Evolutionary conservation across 208 protist species (phyloP).

Genomic region (Leptomonas pyrrhocoris): DNA sequence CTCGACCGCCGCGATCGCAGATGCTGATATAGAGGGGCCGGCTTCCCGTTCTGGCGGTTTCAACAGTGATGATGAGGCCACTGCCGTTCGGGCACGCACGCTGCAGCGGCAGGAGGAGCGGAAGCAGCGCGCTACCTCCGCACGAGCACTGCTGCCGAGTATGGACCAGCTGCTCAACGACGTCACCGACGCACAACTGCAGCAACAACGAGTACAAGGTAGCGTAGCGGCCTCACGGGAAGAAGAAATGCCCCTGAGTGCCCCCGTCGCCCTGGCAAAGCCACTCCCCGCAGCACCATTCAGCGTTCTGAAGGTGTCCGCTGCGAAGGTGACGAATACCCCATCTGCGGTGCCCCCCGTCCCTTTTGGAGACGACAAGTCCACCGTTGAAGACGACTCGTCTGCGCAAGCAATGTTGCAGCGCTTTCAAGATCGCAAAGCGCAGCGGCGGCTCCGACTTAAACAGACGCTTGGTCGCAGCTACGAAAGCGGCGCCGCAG

Average conservation of each 20-base stretch:
- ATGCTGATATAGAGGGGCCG: background rate
- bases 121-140: constrained; percentile 38
- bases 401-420: constrained; percentile 34
- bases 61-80: constrained; percentile 15
- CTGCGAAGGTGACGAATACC: too few species aligned
- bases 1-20: background rate
- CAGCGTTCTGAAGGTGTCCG: too few species aligned
- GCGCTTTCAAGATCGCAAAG: constrained; percentile 34
- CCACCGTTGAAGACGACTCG: constrained; percentile 10
- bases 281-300: too few species aligned
- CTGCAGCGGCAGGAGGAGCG: constrained; percentile 54
- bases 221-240: too few species aligned
- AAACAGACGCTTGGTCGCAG: constrained; percentile 28
- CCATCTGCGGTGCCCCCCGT: too few species aligned
- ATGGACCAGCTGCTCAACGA: constrained; percentile 38
- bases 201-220: background rate
- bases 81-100: constrained; percentile 37
- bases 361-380: too few species aligned
- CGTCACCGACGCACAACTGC: constrained; percentile 2
- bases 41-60: background rate
- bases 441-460: constrained; percentile 45
- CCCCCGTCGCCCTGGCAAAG: too few species aligned
- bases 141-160: constrained; percentile 37
- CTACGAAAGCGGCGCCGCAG: constrained; percentile 2
- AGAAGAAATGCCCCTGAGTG: too few species aligned